Evolutionary conservation across 31 red algal genomes (phyloP).

Genomic region (Odonthalia washingtoniensis): DNA sequence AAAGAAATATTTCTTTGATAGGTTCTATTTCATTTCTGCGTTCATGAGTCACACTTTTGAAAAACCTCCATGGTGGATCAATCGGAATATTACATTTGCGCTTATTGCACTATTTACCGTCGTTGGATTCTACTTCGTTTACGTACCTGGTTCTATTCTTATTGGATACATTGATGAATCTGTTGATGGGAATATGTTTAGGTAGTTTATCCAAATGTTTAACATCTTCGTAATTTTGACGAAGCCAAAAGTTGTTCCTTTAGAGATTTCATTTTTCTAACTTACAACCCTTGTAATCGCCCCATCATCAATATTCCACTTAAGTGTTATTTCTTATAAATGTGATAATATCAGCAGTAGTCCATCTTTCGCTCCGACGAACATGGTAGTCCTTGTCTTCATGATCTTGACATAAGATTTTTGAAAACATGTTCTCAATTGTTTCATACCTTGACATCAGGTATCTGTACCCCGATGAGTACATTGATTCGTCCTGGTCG

Average conservation of each 20-base stretch:
- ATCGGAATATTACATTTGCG: constrained; percentile 92
- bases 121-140: constrained; percentile 84
- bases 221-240: neutral
- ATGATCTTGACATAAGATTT: neutral
- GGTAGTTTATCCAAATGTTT: neutral
- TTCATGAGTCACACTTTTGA: constrained; percentile 92
- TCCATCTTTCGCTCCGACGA: neutral
- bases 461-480: neutral
- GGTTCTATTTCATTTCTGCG: constrained; percentile 93
- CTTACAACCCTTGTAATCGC: neutral
- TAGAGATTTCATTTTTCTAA: neutral
- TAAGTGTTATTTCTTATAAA: neutral
- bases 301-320: neutral
- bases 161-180: constrained; percentile 85
- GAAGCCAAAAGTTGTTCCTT: neutral
- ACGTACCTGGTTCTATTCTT: constrained; percentile 74
- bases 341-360: neutral
- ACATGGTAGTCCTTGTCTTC: neutral
- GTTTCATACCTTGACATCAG: neutral
- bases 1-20: constrained; percentile 63
- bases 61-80: constrained; percentile 94
- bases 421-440: neutral
- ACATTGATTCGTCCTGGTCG: neutral
- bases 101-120: constrained; percentile 66
- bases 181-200: constrained; percentile 76